Percentiles rank a stretch among this genome's conserved stretches.
Conservation (phyloP, 257 asterid species). For the Misopates orontium region DNA sequence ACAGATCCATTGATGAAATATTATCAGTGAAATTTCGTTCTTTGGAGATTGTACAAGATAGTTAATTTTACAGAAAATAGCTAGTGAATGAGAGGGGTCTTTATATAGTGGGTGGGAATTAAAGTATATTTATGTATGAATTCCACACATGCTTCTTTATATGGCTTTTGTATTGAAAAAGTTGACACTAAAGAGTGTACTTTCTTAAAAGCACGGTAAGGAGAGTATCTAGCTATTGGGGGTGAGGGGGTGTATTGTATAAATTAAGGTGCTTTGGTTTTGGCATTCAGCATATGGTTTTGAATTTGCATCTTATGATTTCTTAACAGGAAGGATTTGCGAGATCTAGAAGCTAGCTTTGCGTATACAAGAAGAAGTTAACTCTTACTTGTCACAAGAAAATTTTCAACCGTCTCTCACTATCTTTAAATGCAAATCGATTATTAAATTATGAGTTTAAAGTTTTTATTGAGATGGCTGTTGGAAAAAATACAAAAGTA, state of each 20-base stretch:
- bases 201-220: constrained; percentile 30
- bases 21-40: background rate
- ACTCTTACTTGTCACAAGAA: background rate
- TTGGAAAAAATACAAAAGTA: no score
- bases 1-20: constrained; percentile 42
- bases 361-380: background rate
- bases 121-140: constrained; percentile 21
- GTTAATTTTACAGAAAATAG: constrained; percentile 4
- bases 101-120: constrained; percentile 23
- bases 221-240: constrained; percentile 4
- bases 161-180: constrained; percentile 24
- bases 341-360: background rate
- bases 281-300: constrained; percentile 31
- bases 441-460: no score
- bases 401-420: no score
- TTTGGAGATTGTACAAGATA: background rate
- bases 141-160: constrained; percentile 31
- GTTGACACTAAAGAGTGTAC: constrained; percentile 23
- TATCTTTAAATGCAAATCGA: no score
- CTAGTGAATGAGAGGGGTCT: background rate
- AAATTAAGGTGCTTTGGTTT: constrained; percentile 34
- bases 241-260: constrained; percentile 20
- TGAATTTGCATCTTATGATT: constrained; percentile 15
- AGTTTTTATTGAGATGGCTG: no score
- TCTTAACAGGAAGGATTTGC: constrained; percentile 8